Base-by-base conservation (phyloP, 306 rosid genomes). In the Coriaria nepalensis region DNA sequence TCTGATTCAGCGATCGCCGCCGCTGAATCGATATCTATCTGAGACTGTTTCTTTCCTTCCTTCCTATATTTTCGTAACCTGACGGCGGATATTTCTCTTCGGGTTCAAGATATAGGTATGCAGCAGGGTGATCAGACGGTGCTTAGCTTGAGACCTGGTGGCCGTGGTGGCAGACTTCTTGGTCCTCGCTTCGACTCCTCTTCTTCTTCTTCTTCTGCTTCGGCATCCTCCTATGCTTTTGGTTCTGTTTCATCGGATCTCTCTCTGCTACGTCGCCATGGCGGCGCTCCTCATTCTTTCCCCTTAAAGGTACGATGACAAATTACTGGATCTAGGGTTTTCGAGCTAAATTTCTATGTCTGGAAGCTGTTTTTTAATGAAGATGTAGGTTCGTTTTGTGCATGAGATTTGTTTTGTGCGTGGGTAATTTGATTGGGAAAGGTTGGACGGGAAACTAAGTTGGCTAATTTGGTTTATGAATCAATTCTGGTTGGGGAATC, bases 111-210 rank as follows among this genome's bases (percentile, higher is more conserved):
- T 81, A 68, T 80, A 84, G 97, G 80, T 79, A 92, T 92, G 98
- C 98, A 85, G 94, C 93, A 85, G 67, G 77, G 40, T 46, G 63
- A 57, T 37, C 63, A 47, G 13, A 47, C 53, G 11, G 75, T 63
- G 47, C 56, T 81, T n/a, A 81, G 88, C 75, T 92, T 92, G 87
- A 92, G 98, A 78, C 98, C 98, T 78, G 98, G 98, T 60, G 98
- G 98, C 67, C 96, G 98, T 61, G 87, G 94, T 33, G 72, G 80
- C 20, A 66, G 96, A 68, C 74, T 73, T 59, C 78, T 72, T 70
- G 94, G 71, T 73, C 67, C 83, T 69, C 76, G 96, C 70, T 76
- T 72, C 35, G 88, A 83, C 5, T 66, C 81, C 5, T 80, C 83
- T 5, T 78, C 87, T 0, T 64, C 86, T 0, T 9, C 77, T 2